Percentiles rank a stretch among this genome's conserved stretches.
phyloP scores from a whole-genome alignment of 2,329 filamentous ascomycete species.

The Penicillium sp. region DNA sequence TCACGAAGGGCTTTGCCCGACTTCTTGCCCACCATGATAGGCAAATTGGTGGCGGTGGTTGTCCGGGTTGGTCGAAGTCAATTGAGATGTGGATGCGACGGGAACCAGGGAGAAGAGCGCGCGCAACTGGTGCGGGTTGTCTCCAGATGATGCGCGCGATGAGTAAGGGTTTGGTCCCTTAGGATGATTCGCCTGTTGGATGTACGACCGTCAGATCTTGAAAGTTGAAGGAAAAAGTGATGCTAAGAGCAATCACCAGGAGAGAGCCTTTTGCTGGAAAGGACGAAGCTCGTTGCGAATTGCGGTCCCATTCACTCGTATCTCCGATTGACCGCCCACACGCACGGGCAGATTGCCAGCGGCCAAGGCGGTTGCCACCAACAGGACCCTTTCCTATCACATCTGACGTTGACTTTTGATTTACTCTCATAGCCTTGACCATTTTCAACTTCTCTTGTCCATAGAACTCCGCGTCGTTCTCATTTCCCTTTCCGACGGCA shows the following conservation, averaged over 20 bases:
- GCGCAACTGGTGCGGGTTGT: constrained; percentile 6
- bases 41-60: constrained; percentile 1
- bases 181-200: background rate
- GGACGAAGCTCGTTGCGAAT: constrained; percentile 13
- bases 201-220: background rate
- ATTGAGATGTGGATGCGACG: constrained; percentile 7
- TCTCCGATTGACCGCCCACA: constrained; percentile 30
- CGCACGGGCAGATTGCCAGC: constrained; percentile 25
- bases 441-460: constrained; percentile 1
- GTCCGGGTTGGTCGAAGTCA: constrained; percentile 5
- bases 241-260: background rate
- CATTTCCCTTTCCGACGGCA: background rate
- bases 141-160: background rate
- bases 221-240: background rate
- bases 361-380: constrained; percentile 26
- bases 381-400: constrained; percentile 9
- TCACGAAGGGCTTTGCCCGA: constrained; percentile 63
- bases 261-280: constrained; percentile 3
- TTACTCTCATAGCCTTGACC: constrained; percentile 7
- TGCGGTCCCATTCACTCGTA: constrained; percentile 10
- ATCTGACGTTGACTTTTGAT: constrained; percentile 2
- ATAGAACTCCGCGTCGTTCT: background rate
- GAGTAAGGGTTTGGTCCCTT: background rate
- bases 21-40: constrained; percentile 66
- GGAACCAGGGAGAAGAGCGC: constrained; percentile 18